Evolutionary conservation across 1,284 basidiomycete genomes (phyloP), one percentile per base, ranked within the genome.

Genomic region (Coniferiporia sulphurascens): DNA sequence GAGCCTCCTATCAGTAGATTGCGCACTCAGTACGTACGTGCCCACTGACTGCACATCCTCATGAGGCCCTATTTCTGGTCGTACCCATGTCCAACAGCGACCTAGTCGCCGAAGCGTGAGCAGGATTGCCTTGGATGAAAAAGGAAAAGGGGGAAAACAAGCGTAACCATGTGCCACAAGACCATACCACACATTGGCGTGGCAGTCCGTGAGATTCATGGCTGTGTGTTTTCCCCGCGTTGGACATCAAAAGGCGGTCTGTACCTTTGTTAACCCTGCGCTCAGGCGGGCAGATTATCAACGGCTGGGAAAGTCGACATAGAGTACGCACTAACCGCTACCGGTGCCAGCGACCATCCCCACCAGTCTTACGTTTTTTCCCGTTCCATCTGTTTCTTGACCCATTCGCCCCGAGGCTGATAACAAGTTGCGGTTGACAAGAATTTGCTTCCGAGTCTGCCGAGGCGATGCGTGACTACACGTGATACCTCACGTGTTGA

Each of bases 41-140:
- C 27, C 27, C 27, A 27, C 27, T 27, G 2, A 27, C 27, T 27
- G 5, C 3, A 27, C 27, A 7, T 54, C 19, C 4, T 41, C 27
- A 48, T 22, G 7, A 52, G 13, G 13, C n/a, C 2, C 17, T 22
- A 46, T 38, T 44, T 51, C 35, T 44, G 36, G 43, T 67, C 77
- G 69, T 66, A 86, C 80, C 85, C 84, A 71, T 88, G 85, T 43
- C 85, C 86, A 21, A 87, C 84, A 43, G 82, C 81, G 45, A 87
- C 85, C 85, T 87, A 64, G 19, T 1, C 36, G 12, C 48, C 9
- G 9, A 17, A 21, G n/a, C 46, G 17, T 48, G 27, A 43, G 22
- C 52, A 46, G 56, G 38, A 12, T 15, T 3, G 7, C 3, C 9
- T 41, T 22, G 53, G 59, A 55, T 68, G 49, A 65, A 62, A 46